Base-by-base conservation (phyloP, 345 rosid species). In the Raphanus raphanistrum region DNA sequence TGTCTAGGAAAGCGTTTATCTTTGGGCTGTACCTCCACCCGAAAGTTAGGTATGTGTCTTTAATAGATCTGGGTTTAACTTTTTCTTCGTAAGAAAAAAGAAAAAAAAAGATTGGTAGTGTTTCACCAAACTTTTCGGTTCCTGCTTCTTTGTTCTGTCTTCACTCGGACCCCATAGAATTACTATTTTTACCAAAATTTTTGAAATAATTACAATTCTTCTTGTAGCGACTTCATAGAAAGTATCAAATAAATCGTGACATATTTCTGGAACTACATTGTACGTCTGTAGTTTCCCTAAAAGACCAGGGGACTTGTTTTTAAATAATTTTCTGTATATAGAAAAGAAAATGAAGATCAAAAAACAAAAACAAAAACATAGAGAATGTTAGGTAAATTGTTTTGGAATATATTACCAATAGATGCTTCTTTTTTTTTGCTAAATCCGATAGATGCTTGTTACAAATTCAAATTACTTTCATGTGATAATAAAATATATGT, bases 61-160 rank as follows among this genome's bases (percentile, higher is more conserved):
- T 21, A 21, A 21, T 21, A 21, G 21, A 21, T 21, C 21, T 1
- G 1, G 21, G 1, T 21, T 21, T 21, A 21, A 21, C 21, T 1
- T 0, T 21, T 21, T 21, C 21, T 21, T 21, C 1, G 21, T 21
- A 0, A 21, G 1, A 21, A 21, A 21, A 21, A 21, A 21, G 1
- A 21, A 21, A 21, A 21, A 21, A 21, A 21, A 21, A 21, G 0
- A 21, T 21, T 21, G 21, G 21, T 21, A 21, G 21, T 21, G 21
- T 21, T 21, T 21, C 21, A 21, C 21, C 21, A 21, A 21, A 21
- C 21, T 21, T 21, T 4, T 48, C 27, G 16, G 63, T 63, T 71
- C 21, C 21, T 21, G 21, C 33, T 63, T 71, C 35, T 73, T 21
- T 63, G 63, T 64, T 73, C 64, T 50, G 62, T 32, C 77, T 52